Conservation (phyloP, 2,329 filamentous ascomycete genomes). For the Ambrosiella cleistominuta region DNA sequence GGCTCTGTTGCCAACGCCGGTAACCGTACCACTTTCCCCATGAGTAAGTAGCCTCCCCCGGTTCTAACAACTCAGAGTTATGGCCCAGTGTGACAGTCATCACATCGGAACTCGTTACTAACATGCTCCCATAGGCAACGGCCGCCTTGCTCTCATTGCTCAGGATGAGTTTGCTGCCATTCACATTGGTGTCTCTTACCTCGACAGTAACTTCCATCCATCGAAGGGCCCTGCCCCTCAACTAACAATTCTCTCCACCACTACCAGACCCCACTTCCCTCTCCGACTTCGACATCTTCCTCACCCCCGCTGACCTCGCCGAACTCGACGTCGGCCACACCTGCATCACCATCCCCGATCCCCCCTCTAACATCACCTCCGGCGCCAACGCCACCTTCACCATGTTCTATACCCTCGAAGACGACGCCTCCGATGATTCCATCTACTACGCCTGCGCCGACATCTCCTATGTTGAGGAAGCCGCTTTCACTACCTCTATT, state of each 20-base stretch:
- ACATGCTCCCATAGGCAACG: constrained; percentile 26
- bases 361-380: constrained; percentile 20
- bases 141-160: constrained; percentile 35
- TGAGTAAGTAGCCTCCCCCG: constrained; percentile 23
- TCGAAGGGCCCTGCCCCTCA: neutral
- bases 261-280: constrained; percentile 23
- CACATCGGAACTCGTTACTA: neutral
- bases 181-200: constrained; percentile 35
- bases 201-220: constrained; percentile 22
- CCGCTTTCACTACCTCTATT: constrained; percentile 20
- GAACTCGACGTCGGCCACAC: constrained; percentile 29
- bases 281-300: constrained; percentile 24
- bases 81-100: neutral
- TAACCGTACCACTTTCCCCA: constrained; percentile 38
- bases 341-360: constrained; percentile 24
- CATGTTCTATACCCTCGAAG: constrained; percentile 27
- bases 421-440: constrained; percentile 20
- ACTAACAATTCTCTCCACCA: neutral
- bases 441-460: constrained; percentile 34
- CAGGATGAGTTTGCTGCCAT: constrained; percentile 40
- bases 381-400: constrained; percentile 32
- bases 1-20: constrained; percentile 30
- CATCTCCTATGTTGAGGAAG: constrained; percentile 25
- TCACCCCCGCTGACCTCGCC: constrained; percentile 21
- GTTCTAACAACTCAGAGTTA: neutral